Conservation (phyloP, 2,329 filamentous ascomycete genomes). For the Parastagonospora avenae region DNA sequence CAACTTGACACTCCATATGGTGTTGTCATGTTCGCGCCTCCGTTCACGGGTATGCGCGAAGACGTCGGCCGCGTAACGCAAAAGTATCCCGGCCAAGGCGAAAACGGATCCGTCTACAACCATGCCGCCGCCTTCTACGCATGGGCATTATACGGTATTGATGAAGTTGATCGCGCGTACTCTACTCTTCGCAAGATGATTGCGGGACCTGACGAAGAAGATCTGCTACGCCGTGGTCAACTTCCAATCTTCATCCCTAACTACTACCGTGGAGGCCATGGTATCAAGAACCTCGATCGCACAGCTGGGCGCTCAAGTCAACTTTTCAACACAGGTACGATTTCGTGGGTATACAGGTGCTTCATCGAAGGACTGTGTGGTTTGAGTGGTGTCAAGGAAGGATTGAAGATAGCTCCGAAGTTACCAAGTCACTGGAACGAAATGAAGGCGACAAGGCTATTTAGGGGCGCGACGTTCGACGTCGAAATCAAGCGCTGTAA, state of each 20-base stretch:
- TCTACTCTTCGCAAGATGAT: constrained; percentile 59
- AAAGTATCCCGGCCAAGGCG: constrained; percentile 63
- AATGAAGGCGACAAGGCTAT: constrained; percentile 55
- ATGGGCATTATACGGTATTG: constrained; percentile 59
- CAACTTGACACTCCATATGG: constrained; percentile 61
- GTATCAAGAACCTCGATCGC: constrained; percentile 24
- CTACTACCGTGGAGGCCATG: constrained; percentile 55
- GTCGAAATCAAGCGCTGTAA: constrained; percentile 52
- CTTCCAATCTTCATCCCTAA: constrained; percentile 64
- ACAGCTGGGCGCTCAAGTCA: constrained; percentile 63
- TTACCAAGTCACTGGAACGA: constrained; percentile 57
- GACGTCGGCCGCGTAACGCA: constrained; percentile 64
- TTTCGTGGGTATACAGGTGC: constrained; percentile 62
- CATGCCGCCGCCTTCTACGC: constrained; percentile 62
- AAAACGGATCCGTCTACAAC: constrained; percentile 65
- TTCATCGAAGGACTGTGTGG: constrained; percentile 63
- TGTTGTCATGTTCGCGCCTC: constrained; percentile 61
- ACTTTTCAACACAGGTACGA: constrained; percentile 64
- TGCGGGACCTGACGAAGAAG: constrained; percentile 58
- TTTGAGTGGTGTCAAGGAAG: constrained; percentile 56
- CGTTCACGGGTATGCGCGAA: constrained; percentile 62
- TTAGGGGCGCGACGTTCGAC: constrained; percentile 58
- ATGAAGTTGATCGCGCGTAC: constrained; percentile 58
- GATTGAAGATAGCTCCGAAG: constrained; percentile 56
- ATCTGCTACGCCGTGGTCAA: constrained; percentile 60